These are phyloP conservation scores for Saururus chinensis DNA, from an alignment of 164 flowering plant species.

Conservation along the genomic window DNA sequence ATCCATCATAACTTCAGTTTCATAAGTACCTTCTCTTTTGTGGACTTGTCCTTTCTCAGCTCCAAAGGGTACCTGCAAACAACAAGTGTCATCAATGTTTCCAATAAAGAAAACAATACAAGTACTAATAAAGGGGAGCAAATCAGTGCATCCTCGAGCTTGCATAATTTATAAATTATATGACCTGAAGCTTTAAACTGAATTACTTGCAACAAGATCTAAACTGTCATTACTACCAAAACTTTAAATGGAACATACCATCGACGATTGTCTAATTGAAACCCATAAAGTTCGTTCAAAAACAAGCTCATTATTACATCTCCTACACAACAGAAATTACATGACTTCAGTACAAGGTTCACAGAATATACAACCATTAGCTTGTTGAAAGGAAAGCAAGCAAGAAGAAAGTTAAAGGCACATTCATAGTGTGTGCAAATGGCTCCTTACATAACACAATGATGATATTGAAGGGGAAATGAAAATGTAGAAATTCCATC, in stretches of 20 bases:
- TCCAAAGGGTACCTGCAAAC: slow-evolving; percentile 84
- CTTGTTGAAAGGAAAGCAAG: no score
- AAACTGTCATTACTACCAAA: no score
- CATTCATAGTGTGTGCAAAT: no score
- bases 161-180: no score
- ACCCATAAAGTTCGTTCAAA: slow-evolving; percentile 92
- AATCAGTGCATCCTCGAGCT: no score
- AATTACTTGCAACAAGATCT: no score
- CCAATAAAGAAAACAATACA: not conserved
- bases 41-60: slow-evolving; percentile 82
- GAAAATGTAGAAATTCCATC: no score
- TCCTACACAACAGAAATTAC: slow-evolving; percentile 35
- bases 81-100: not conserved
- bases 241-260: slow-evolving; percentile 38
- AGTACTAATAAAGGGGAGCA: not conserved
- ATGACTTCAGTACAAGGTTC: not conserved
- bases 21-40: slow-evolving; percentile 63
- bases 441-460: no score
- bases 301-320: slow-evolving; percentile 93
- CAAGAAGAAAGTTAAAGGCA: no score
- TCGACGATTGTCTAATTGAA: slow-evolving; percentile 78
- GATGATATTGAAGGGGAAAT: no score
- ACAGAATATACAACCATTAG: no score
- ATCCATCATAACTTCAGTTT: not conserved
- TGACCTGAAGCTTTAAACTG: not conserved